Percentiles rank a stretch among this genome's conserved stretches.
phyloP scores from a whole-genome alignment of 768 basidiomycete genomes.

The Cystoderma amianthinum region DNA sequence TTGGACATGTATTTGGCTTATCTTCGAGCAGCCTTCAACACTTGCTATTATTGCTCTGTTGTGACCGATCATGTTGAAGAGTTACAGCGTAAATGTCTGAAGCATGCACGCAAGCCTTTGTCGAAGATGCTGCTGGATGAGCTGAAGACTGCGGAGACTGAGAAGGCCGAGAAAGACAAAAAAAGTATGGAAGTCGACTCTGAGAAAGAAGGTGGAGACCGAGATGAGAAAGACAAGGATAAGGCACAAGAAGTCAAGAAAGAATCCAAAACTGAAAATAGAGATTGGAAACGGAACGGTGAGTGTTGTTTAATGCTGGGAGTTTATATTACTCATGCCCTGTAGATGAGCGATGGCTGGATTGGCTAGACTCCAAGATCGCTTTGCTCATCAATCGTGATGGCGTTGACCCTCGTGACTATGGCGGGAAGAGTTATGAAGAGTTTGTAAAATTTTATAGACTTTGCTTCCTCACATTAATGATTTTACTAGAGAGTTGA shows the following conservation, averaged over 20 bases:
- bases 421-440: conserved; percentile 85
- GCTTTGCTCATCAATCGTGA: conserved; percentile 73
- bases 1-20: conserved; percentile 93
- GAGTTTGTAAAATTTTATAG: conserved; percentile 45
- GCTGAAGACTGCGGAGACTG: conserved; percentile 47
- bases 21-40: conserved; percentile 85
- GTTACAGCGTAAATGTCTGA: conserved; percentile 89
- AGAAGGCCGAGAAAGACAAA: conserved; percentile 41
- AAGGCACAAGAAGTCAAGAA: conserved; percentile 29
- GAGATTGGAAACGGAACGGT: conserved; percentile 62
- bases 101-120: conserved; percentile 79
- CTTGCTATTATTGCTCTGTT: conserved; percentile 97
- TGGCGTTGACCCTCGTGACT: conserved; percentile 78
- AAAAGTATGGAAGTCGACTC: conserved; percentile 34
- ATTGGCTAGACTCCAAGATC: conserved; percentile 83
- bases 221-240: conserved; percentile 26
- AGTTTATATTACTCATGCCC: conserved; percentile 5
- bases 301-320: conserved; percentile 15
- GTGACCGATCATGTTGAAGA: conserved; percentile 92
- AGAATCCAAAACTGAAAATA: conserved; percentile 24
- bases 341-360: conserved; percentile 83
- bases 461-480: conserved; percentile 3
- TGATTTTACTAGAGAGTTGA: conserved; percentile 57
- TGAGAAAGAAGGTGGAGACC: conserved; percentile 30
- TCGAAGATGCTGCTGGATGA: conserved; percentile 58